Base-by-base conservation (phyloP, 345 rosid species). In the Eucalyptus tenuipes region DNA sequence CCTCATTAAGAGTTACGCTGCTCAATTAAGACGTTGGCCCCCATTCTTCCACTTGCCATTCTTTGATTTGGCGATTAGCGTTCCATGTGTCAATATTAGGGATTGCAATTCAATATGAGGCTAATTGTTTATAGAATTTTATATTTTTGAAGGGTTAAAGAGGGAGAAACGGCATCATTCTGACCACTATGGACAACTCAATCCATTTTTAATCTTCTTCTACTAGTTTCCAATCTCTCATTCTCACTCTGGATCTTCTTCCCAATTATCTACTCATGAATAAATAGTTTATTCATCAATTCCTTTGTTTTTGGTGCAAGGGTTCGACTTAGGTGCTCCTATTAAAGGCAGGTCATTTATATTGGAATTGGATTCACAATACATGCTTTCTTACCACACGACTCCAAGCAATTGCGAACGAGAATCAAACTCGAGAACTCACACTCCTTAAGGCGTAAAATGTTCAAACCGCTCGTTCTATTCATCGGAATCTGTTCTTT, bases 331-430 rank as follows among this genome's bases (percentile, higher is more conserved):
- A n/a, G 40, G 31, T n/a, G 75, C 33, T n/a, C 37, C 5, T 13
- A 14, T n/a, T 64, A n/a, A 29, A 61, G 71, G 24, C 25, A 22
- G 10, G 44, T 42, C 7, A 6, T 42, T 42, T 42, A 42, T n/a
- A 64, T 64, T 10, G 2, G 75, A 64, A n/a, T 31, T 7, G 5
- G 20, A n/a, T 29, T 14, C 37, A 14, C 8, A 13, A 1, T 27
- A 4, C 31, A n/a, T 12, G 33, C 37, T 64, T 64, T n/a, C 37
- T 29, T 14, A 10, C n/a, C 1, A 0, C 75, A 8, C 0, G 5
- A 13, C 10, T 59, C 4, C 31, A 27, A 59, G 68, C 12, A 29
- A 59, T 12, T 59, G 16, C 16, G 4, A 12, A 27, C 13, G 8
- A 64, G 10, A 64, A 64, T 29, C 10, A 64, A 59, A 27, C 13